A percentile compares a stretch with the other conserved stretches of the same genome.
These are phyloP conservation scores for Calonectria pauciramosa DNA, from an alignment of 2,329 filamentous ascomycete genomes.

Conservation along the genomic window DNA sequence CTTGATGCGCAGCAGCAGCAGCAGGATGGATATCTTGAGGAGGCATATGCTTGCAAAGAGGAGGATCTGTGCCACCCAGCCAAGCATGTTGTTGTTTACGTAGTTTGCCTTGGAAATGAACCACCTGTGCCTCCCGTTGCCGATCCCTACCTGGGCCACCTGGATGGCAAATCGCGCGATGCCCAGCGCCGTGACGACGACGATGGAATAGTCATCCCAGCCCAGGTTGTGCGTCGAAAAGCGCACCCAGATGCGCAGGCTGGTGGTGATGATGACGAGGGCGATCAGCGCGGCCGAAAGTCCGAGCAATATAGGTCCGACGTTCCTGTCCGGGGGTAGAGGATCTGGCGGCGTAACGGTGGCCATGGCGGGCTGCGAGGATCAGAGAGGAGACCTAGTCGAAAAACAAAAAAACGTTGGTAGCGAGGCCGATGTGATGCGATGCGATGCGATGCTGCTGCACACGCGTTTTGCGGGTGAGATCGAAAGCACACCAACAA, in stretches of 20 bases:
- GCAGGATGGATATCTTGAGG: slow-evolving; percentile 58
- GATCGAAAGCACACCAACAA: neutral
- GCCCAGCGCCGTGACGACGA: slow-evolving; percentile 46
- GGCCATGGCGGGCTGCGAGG: slow-evolving; percentile 24
- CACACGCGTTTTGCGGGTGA: neutral
- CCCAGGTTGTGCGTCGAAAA: slow-evolving; percentile 46
- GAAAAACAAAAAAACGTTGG: neutral
- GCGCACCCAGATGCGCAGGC: slow-evolving; percentile 50
- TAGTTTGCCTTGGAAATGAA: slow-evolving; percentile 51
- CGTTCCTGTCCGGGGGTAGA: slow-evolving; percentile 54
- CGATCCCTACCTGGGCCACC: slow-evolving; percentile 49
- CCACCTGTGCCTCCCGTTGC: slow-evolving; percentile 56
- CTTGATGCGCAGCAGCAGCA: slow-evolving; percentile 58
- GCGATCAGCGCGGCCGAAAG: slow-evolving; percentile 50
- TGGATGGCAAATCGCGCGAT: slow-evolving; percentile 50
- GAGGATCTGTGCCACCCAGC: slow-evolving; percentile 56
- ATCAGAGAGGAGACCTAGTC: neutral
- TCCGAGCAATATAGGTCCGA: slow-evolving; percentile 49
- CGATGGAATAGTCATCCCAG: slow-evolving; percentile 56
- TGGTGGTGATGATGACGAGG: slow-evolving; percentile 50
- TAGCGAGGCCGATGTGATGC: neutral
- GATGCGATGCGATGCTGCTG: neutral
- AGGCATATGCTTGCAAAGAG: slow-evolving; percentile 56
- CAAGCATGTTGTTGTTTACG: slow-evolving; percentile 52
- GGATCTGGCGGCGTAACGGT: slow-evolving; percentile 35